Conservation (phyloP, 345 rosid species). For the Lumnitzera racemosa region DNA sequence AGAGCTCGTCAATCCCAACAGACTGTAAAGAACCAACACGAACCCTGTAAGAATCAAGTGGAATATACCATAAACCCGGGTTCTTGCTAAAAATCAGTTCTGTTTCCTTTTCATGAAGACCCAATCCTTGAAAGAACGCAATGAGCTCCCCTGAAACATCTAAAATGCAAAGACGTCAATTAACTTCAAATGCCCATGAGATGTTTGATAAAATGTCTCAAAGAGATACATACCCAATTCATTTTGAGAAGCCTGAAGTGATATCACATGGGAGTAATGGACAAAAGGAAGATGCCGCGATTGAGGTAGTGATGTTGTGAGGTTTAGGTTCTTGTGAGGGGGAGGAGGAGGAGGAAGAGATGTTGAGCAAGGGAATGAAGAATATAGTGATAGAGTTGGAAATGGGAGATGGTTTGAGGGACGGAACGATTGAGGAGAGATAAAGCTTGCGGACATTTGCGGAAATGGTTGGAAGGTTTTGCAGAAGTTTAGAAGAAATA, state of each 20-base stretch:
- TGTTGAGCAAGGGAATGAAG: constrained; percentile 4
- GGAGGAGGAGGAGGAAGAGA: constrained; percentile 2
- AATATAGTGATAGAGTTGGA: constrained; percentile 10
- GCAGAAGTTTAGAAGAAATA: no score
- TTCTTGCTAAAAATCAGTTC: constrained; percentile 28
- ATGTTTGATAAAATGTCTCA: constrained; percentile 21
- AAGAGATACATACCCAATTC: constrained; percentile 23
- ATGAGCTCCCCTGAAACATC: constrained; percentile 33
- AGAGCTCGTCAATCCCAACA: constrained; percentile 36
- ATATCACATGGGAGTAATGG: background rate
- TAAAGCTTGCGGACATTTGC: constrained; percentile 2
- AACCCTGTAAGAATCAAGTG: constrained; percentile 27
- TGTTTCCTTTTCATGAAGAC: constrained; percentile 24
- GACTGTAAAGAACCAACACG: constrained; percentile 41
- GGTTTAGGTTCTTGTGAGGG: background rate
- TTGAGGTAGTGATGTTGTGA: no score
- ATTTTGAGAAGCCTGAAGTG: background rate
- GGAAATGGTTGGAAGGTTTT: no score
- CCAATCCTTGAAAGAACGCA: constrained; percentile 20
- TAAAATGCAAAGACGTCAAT: background rate
- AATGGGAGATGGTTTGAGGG: constrained; percentile 8
- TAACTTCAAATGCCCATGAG: background rate
- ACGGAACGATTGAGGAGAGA: background rate
- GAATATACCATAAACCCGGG: constrained; percentile 24
- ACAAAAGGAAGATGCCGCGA: no score